Evolutionary conservation across 1,284 basidiomycete species (phyloP), one percentile per base, ranked within the genome.

Genomic region (Leccinum ponderosum): DNA sequence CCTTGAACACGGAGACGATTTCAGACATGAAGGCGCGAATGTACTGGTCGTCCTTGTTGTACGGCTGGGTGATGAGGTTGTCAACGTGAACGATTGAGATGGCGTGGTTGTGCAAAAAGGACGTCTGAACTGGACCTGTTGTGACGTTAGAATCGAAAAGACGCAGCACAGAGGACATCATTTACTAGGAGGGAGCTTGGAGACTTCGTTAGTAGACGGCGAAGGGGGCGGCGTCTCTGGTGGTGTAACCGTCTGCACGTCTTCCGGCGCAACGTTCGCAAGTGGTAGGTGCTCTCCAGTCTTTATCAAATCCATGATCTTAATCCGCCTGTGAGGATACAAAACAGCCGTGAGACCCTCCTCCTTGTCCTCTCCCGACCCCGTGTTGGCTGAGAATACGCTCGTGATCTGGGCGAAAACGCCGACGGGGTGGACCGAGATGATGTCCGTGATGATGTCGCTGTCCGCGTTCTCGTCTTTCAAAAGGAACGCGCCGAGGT

Each of bases 391-490:
- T 22, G 22, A 22, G 76, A 98, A 99, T 5, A 97, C 91, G 68
- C 93, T 95, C 1, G 97, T 98, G 64, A 99, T 95, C 78, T 99
- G 97, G 3, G 95, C 95, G 73, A 99, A 98, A 8, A 99, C 95
- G 63, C 97, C 97, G 58, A 98, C 94, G 3, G 87, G 85, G 77
- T 98, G 94, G 3, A 99, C 95, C 63, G 94, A 89, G 76, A 93
- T 86, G 56, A 94, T 77, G 71, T 92, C 90, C 64, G 91, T 92
- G 70, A 98, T 97, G 61, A 97, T 86, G 75, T 99, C 97, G 69
- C 90, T 91, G 76, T 99, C 97, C 60, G 90, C 84, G 67, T 95
- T 88, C 67, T 95, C 93, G 74, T 98, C 95, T 80, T 98, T 98
- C 70, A 98, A 88, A 48, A 99, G 78, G 82, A 99, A 99, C 22